Evolutionary conservation across 768 basidiomycete species (phyloP), one percentile per base, ranked within the genome.

Genomic region (Boletus coccyginus): DNA sequence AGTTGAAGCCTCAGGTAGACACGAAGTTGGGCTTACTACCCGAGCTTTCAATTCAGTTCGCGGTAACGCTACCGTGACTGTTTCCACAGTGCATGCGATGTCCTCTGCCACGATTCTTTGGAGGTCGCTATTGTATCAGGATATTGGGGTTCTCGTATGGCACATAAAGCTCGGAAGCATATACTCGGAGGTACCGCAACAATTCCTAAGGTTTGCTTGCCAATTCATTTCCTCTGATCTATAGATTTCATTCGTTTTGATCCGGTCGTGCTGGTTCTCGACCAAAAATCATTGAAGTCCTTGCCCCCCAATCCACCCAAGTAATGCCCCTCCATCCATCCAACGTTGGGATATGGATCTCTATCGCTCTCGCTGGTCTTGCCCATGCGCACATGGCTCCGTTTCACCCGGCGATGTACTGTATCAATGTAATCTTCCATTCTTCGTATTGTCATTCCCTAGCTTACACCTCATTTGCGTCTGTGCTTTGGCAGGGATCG

Each of bases 291-390:
- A 14, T 41, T 43, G 13, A 45, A 8, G 17, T 36, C 36, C 21
- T 33, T 27, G 13, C 42, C 45, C 35, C n/a, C 52, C 33, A 12
- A 46, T 49, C 40, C 17, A 10, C 50, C 31, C 6, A 2, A 54
- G 10, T 29, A 31, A 60, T 66, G 55, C 29, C 19, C 19, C 3
- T 21, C 7, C 51, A 17, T 52, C 6, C 52, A n/a, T 35, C 33
- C 42, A 41, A 8, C 7, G 7, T 21, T 3, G n/a, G 41, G 24
- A 19, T 41, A 46, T 63, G 54, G 64, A 31, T 27, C 17, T 45
- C 55, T 39, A 29, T 65, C 7, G 45, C 53, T 38, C 39, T 65
- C 10, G 61, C 57, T 44, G 35, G 52, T 36, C 47, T 66, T 10
- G 53, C 45, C 7, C 21, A 40, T 36, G 64, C 55, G 3, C 64